These are phyloP conservation scores for Helotiales sp. DNA, from an alignment of 2,329 filamentous ascomycete genomes.

Conservation along the genomic window DNA sequence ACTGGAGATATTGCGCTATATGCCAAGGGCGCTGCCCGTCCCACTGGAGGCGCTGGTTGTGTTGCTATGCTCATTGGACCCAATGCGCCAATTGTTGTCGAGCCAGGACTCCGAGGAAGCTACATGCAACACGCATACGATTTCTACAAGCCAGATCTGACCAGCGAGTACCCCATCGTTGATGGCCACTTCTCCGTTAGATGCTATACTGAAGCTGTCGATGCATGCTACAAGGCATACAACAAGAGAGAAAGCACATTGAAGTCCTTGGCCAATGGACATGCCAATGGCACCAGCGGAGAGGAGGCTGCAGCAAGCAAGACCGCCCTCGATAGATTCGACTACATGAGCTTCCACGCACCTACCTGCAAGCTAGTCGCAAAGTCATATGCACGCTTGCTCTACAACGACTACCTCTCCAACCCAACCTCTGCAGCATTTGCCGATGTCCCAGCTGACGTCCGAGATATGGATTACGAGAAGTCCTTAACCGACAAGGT, in stretches of 20 bases:
- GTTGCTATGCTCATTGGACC: conserved; percentile 80
- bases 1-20: conserved; percentile 84
- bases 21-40: conserved; percentile 78
- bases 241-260: conserved; percentile 68
- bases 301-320: conserved; percentile 46
- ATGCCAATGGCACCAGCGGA: conserved; percentile 53
- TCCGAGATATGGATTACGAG: conserved; percentile 76
- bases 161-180: conserved; percentile 83
- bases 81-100: conserved; percentile 72
- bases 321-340: conserved; percentile 75
- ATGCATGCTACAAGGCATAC: conserved; percentile 80
- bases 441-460: conserved; percentile 71
- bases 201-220: conserved; percentile 80
- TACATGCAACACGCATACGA: conserved; percentile 86
- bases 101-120: conserved; percentile 76
- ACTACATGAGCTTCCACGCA: conserved; percentile 80
- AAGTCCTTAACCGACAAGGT: conserved; percentile 79
- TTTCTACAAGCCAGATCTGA: conserved; percentile 88
- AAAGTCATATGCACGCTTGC: conserved; percentile 79
- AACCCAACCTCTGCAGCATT: conserved; percentile 68
- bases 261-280: conserved; percentile 50
- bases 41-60: conserved; percentile 77
- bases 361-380: conserved; percentile 85
- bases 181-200: conserved; percentile 81
- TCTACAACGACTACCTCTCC: conserved; percentile 83